Evolutionary conservation across 768 basidiomycete species (phyloP).

Genomic region (Galerina sulciceps): DNA sequence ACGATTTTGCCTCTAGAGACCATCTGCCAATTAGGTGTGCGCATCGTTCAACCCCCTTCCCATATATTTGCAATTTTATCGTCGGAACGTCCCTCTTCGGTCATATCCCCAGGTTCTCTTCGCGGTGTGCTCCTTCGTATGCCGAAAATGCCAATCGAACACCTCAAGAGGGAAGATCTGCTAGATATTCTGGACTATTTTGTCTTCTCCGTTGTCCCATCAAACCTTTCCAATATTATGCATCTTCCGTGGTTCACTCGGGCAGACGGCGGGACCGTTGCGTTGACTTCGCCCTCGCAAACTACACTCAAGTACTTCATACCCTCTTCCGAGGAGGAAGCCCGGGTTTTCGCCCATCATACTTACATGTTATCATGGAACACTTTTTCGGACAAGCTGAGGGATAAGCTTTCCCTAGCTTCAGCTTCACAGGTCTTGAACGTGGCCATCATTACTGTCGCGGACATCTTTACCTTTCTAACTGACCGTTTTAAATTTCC

Average conservation of each 20-base stretch:
- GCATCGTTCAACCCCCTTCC: constrained; percentile 12
- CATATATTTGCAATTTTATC: constrained; percentile 12
- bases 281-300: background rate
- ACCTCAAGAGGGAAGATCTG: background rate
- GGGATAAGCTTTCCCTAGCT: background rate
- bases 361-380: constrained; percentile 5
- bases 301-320: background rate
- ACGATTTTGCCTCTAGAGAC: background rate
- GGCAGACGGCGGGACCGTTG: background rate
- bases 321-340: constrained; percentile 5
- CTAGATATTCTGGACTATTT: constrained; percentile 14
- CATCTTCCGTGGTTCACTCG: constrained; percentile 13
- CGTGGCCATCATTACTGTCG: background rate
- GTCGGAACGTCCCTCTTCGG: background rate
- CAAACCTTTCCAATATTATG: background rate
- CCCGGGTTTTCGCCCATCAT: background rate
- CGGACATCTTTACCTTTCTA: constrained; percentile 1
- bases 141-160: background rate
- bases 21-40: constrained; percentile 4
- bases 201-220: constrained; percentile 4
- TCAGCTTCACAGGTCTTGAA: background rate
- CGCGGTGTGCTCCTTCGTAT: background rate
- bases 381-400: constrained; percentile 3
- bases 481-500: background rate
- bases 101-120: constrained; percentile 2